Conservation (phyloP, 352 stramenopile genomes). For the Phytopythium cucurbitacearum region DNA sequence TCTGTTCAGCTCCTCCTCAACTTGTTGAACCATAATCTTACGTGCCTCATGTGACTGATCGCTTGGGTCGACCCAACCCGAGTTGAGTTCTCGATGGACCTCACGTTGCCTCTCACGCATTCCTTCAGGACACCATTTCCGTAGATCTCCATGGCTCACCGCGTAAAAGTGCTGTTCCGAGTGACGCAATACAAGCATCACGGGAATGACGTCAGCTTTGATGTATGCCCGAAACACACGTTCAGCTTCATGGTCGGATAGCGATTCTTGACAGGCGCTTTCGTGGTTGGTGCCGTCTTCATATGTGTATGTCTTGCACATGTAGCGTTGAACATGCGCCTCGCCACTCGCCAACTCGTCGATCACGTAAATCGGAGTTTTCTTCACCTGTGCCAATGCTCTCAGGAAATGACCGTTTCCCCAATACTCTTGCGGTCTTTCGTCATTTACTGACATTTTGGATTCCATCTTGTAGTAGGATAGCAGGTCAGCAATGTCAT, state of each 20-base stretch:
- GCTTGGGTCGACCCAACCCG: too few relatives aligned
- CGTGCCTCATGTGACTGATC: too few relatives aligned
- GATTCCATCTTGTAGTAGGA: background rate
- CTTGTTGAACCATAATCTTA: too few relatives aligned
- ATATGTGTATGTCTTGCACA: background rate
- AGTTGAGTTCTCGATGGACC: background rate
- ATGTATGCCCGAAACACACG: background rate
- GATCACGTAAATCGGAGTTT: background rate
- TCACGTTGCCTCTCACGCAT: background rate
- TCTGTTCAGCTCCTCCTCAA: too few relatives aligned
- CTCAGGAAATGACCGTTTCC: background rate
- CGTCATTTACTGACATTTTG: background rate
- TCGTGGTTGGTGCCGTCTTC: conserved; percentile 2
- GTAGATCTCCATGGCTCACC: background rate
- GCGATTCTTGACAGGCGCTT: background rate
- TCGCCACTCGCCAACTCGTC: background rate
- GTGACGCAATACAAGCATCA: background rate
- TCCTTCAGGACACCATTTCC: conserved; percentile 3
- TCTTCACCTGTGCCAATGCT: conserved; percentile 1
- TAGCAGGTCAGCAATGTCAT: too few relatives aligned
- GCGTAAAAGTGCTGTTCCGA: conserved; percentile 4
- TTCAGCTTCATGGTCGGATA: background rate
- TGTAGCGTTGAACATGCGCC: conserved; percentile 4
- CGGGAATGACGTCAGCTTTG: background rate
- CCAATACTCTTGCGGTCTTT: conserved; percentile 1